These are phyloP conservation scores for Leishmania braziliensis DNA, from an alignment of 208 protist genomes.

Conservation along the genomic window DNA sequence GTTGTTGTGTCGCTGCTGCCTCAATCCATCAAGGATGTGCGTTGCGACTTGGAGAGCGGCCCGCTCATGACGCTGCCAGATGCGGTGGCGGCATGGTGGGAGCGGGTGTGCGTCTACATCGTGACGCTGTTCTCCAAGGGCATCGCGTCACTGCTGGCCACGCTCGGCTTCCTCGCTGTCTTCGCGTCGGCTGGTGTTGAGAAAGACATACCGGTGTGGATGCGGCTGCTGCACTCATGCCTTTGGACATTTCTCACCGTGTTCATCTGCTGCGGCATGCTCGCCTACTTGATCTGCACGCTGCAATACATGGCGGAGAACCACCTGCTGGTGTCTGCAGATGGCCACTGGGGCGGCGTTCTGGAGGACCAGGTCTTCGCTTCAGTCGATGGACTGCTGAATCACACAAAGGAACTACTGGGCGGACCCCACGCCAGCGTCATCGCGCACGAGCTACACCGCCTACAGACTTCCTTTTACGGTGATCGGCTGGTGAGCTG, in stretches of 20 bases:
- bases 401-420: slow-evolving; percentile 38
- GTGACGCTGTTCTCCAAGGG: slow-evolving; percentile 49
- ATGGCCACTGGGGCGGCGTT: slow-evolving; percentile 60
- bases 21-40: slow-evolving; percentile 27
- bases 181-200: slow-evolving; percentile 58
- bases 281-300: slow-evolving; percentile 56
- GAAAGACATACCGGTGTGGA: slow-evolving; percentile 33
- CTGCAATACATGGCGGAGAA: slow-evolving; percentile 64
- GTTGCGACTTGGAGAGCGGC: neutral
- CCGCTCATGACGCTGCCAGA: slow-evolving; percentile 28
- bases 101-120: slow-evolving; percentile 24
- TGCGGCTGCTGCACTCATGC: slow-evolving; percentile 40
- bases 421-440: slow-evolving; percentile 27
- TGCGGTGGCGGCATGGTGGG: slow-evolving; percentile 28
- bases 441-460: slow-evolving; percentile 2
- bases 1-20: slow-evolving; percentile 76
- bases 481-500: slow-evolving; percentile 31
- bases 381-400: slow-evolving; percentile 34
- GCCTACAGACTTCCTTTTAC: slow-evolving; percentile 33
- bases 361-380: slow-evolving; percentile 57
- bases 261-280: slow-evolving; percentile 48
- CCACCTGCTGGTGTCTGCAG: slow-evolving; percentile 47
- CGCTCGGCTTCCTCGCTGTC: slow-evolving; percentile 44
- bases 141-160: slow-evolving; percentile 48
- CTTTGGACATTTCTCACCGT: slow-evolving; percentile 66